Conservation (phyloP, 2,329 filamentous ascomycete genomes). For the Colletotrichum kahawae region DNA sequence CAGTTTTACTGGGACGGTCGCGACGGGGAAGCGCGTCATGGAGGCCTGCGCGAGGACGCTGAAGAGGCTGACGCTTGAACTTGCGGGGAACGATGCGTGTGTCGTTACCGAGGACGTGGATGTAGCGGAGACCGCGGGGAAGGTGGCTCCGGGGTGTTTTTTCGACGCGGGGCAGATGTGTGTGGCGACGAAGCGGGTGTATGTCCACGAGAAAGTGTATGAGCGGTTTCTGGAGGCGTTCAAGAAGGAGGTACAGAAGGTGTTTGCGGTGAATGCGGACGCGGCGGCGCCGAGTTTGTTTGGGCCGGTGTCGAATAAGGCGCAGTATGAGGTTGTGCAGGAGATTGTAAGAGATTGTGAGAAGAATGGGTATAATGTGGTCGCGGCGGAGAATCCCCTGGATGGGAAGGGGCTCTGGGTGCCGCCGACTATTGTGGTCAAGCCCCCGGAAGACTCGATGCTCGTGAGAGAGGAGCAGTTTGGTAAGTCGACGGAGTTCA, state of each 20-base stretch:
- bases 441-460: conserved; percentile 59
- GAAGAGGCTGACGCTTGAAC: conserved; percentile 58
- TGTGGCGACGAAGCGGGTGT: conserved; percentile 62
- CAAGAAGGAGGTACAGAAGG: conserved; percentile 18
- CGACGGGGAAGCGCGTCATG: conserved; percentile 55
- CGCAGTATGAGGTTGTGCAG: conserved; percentile 66
- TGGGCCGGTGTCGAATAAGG: conserved; percentile 67
- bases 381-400: conserved; percentile 21
- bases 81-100: conserved; percentile 61
- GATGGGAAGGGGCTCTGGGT: conserved; percentile 58
- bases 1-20: conserved; percentile 61
- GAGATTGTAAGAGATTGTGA: conserved; percentile 43
- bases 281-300: conserved; percentile 33
- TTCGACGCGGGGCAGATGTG: conserved; percentile 61
- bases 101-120: conserved; percentile 60
- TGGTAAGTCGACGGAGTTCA: conserved; percentile 26
- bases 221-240: conserved; percentile 54
- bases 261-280: not conserved
- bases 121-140: conserved; percentile 44
- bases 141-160: conserved; percentile 52
- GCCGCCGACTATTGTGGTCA: conserved; percentile 62
- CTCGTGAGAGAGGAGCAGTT: conserved; percentile 60
- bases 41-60: conserved; percentile 53
- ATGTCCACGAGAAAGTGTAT: conserved; percentile 65
- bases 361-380: conserved; percentile 38